Percentiles rank a stretch among this genome's conserved stretches.
Evolutionary conservation across 2,329 filamentous ascomycete genomes (phyloP).

Genomic region (Monosporascus sp.): DNA sequence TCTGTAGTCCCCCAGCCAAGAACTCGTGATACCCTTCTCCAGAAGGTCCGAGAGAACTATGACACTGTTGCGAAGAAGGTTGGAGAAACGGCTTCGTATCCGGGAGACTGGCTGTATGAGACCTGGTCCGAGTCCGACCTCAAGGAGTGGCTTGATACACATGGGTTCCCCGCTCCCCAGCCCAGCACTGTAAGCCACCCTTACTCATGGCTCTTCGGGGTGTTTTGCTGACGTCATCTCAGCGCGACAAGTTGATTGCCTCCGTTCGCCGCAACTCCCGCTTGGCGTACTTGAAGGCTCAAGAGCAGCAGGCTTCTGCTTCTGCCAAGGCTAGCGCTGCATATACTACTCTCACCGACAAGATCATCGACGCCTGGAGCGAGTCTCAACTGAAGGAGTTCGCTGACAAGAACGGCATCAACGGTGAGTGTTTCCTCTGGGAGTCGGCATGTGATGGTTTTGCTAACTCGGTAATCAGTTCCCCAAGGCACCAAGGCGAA

Average conservation of each 20-base stretch:
- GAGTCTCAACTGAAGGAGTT: conserved; percentile 88
- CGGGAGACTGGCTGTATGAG: conserved; percentile 90
- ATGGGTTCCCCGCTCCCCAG: conserved; percentile 82
- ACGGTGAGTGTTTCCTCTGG: conserved; percentile 24
- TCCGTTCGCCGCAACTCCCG: conserved; percentile 87
- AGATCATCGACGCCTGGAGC: conserved; percentile 83
- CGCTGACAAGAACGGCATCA: conserved; percentile 81
- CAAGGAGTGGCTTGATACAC: conserved; percentile 87
- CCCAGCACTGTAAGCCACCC: conserved; percentile 50
- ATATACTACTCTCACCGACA: conserved; percentile 72
- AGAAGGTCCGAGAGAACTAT: conserved; percentile 75
- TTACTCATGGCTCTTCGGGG: background rate
- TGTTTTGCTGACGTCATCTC: conserved; percentile 10
- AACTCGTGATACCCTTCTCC: conserved; percentile 75
- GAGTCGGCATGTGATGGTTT: background rate
- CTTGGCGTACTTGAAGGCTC: conserved; percentile 64
- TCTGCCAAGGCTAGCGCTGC: conserved; percentile 63
- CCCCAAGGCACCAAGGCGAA: conserved; percentile 89
- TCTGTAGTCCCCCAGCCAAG: conserved; percentile 70
- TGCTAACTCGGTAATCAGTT: conserved; percentile 44
- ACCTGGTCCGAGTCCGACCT: conserved; percentile 90
- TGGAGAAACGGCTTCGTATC: conserved; percentile 78
- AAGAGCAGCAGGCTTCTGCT: conserved; percentile 55
- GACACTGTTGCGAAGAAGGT: conserved; percentile 67
- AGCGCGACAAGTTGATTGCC: conserved; percentile 83